These are phyloP conservation scores for Linum trigynum DNA, from an alignment of 345 rosid genomes.

Conservation along the genomic window DNA sequence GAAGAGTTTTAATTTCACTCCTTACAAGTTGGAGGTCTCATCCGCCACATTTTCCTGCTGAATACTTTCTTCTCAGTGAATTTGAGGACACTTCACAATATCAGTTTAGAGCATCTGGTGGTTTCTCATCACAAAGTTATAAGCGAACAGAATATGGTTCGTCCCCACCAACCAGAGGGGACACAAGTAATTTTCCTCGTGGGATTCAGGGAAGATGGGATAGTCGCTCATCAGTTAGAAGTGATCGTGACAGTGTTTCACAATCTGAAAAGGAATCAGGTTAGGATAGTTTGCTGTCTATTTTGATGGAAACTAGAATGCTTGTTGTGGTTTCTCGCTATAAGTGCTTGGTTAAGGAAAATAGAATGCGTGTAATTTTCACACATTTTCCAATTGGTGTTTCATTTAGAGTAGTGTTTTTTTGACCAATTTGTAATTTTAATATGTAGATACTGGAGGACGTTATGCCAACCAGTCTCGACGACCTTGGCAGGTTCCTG, in stretches of 20 bases:
- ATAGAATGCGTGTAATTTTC: background rate
- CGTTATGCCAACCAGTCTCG: conserved; percentile 59
- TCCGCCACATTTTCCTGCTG: conserved; percentile 4
- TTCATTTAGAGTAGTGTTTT: background rate
- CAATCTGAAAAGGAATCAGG: conserved; percentile 78
- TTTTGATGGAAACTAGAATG: background rate
- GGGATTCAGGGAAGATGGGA: conserved; percentile 81
- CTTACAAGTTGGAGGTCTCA: background rate
- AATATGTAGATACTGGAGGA: conserved; percentile 52
- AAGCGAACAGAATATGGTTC: conserved; percentile 77
- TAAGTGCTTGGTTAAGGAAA: background rate
- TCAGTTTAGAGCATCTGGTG: conserved; percentile 42
- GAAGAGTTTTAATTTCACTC: no score
- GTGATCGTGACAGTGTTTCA: conserved; percentile 64
- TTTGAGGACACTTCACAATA: conserved; percentile 55
- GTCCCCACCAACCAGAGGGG: conserved; percentile 85
- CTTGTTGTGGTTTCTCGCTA: background rate
- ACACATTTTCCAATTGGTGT: background rate
- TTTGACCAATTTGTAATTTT: conserved; percentile 8
- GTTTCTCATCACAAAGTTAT: conserved; percentile 44
- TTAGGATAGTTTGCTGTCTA: conserved; percentile 14
- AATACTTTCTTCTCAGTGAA: conserved; percentile 35
- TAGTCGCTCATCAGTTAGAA: conserved; percentile 64
- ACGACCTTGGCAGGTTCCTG: conserved; percentile 72
- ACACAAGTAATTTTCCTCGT: conserved; percentile 39